Evolutionary conservation across 345 rosid genomes (phyloP).

Genomic region (Gossypium herbaceum): DNA sequence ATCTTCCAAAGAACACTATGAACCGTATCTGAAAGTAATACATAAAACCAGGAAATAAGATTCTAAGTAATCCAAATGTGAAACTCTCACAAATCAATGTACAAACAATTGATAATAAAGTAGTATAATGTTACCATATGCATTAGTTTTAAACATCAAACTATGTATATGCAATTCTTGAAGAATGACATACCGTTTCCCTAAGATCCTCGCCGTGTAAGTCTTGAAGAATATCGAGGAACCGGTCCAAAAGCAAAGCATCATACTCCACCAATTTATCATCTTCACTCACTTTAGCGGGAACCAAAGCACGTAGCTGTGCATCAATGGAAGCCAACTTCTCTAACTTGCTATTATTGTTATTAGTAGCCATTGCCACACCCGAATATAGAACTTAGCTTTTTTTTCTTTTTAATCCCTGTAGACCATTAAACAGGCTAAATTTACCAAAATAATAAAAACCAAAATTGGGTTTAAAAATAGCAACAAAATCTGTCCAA

Average conservation of each 20-base stretch:
- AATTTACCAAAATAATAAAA: neutral
- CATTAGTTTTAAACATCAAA: neutral
- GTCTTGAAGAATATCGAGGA: constrained; percentile 93
- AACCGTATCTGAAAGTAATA: no score
- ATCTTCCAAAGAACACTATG: no score
- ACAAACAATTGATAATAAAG: neutral
- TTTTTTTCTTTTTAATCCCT: constrained; percentile 13
- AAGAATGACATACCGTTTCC: constrained; percentile 56
- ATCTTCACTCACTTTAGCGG: constrained; percentile 86
- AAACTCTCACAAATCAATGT: neutral
- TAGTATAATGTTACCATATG: neutral
- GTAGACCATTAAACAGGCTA: constrained; percentile 14
- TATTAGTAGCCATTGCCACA: constrained; percentile 34
- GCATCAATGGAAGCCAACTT: constrained; percentile 96
- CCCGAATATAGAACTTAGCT: neutral
- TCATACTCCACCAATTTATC: constrained; percentile 94
- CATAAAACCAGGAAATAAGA: neutral
- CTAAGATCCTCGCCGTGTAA: constrained; percentile 93
- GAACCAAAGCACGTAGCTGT: constrained; percentile 79
- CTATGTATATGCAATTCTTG: neutral
- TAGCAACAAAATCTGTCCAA: constrained; percentile 9
- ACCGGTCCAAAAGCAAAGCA: constrained; percentile 89
- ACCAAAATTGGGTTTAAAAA: neutral
- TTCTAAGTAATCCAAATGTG: neutral
- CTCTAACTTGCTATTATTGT: constrained; percentile 50